phyloP scores from a whole-genome alignment of 805 yeast genomes.

The Kazachstania kunashirensis region DNA sequence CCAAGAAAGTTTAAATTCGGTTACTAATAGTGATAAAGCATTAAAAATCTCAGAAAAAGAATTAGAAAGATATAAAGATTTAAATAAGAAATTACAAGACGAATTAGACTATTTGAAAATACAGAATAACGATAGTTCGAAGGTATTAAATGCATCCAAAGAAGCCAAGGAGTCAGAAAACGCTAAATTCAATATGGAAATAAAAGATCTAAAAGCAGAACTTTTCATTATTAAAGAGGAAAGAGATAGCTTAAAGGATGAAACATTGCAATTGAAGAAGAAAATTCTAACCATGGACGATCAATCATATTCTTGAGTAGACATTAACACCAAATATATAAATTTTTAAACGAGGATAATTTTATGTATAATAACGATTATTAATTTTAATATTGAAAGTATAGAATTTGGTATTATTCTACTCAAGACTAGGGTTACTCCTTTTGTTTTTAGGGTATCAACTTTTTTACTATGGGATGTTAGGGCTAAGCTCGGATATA shows the following conservation, averaged over 20 bases:
- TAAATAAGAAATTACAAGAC: constrained; percentile 44
- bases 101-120: constrained; percentile 64
- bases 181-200: constrained; percentile 62
- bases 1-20: constrained; percentile 59
- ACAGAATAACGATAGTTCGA: constrained; percentile 33
- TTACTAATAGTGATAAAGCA: constrained; percentile 67
- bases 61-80: constrained; percentile 47
- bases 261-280: constrained; percentile 49
- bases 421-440: too few species aligned
- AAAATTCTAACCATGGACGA: constrained; percentile 28
- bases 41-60: constrained; percentile 66
- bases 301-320: too few species aligned
- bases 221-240: constrained; percentile 73
- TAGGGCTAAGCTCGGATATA: too few species aligned
- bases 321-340: too few species aligned
- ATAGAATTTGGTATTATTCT: too few species aligned
- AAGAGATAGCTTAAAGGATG: constrained; percentile 66
- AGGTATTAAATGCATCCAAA: background rate
- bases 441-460: too few species aligned
- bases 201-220: constrained; percentile 79
- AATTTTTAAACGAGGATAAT: too few species aligned
- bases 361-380: too few species aligned
- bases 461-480: too few species aligned
- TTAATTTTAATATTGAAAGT: too few species aligned
- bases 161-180: constrained; percentile 14